These are phyloP conservation scores for Leishmania mexicana DNA, from an alignment of 208 protist genomes.

Conservation along the genomic window DNA sequence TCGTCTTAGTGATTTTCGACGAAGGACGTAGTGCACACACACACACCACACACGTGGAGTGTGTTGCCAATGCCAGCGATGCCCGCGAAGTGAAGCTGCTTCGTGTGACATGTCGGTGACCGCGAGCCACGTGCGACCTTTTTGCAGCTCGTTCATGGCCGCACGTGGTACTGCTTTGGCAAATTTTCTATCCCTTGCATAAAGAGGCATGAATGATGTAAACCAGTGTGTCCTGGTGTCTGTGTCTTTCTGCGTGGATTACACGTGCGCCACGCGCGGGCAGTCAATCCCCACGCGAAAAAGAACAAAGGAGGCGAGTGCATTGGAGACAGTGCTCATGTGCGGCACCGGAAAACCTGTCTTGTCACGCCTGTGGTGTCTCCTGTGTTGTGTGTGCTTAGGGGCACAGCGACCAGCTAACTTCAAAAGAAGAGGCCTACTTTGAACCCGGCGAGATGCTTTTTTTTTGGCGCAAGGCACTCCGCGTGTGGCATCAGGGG, in stretches of 20 bases:
- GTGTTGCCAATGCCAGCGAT: not conserved
- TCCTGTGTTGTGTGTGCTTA: not conserved
- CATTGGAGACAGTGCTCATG: not conserved
- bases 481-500: not conserved
- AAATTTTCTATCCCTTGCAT: constrained; percentile 3
- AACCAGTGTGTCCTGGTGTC: not conserved
- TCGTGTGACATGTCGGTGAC: not conserved
- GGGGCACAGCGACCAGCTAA: not conserved
- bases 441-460: not conserved
- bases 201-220: constrained; percentile 6
- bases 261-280: not conserved
- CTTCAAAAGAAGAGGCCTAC: not conserved
- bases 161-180: not conserved
- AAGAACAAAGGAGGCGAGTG: not conserved
- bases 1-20: constrained; percentile 39
- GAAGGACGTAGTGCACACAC: not conserved
- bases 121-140: not conserved
- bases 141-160: not conserved
- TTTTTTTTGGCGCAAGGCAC: constrained; percentile 1
- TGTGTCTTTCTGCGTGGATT: not conserved
- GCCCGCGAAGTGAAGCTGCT: not conserved
- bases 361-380: not conserved
- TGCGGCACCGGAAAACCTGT: not conserved
- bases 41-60: not conserved
- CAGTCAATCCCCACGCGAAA: not conserved